phyloP scores from a whole-genome alignment of 208 protist species.

The Phytomonas serpens region DNA sequence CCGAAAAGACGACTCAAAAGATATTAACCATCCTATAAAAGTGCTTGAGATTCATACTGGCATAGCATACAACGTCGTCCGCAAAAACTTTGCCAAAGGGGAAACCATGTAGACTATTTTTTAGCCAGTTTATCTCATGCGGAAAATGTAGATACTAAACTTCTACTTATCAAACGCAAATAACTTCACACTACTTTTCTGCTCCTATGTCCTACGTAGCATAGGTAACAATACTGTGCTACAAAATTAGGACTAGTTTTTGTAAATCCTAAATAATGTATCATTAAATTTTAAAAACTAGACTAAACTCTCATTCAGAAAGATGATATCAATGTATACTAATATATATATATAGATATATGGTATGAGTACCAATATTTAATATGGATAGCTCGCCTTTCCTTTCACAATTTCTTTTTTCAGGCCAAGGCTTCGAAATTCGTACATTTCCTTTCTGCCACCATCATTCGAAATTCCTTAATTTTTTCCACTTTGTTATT shows the following conservation, averaged over 20 bases:
- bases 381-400: background rate
- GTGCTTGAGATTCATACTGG: background rate
- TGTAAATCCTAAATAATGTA: background rate
- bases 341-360: background rate
- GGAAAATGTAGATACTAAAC: background rate
- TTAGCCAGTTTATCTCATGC: background rate
- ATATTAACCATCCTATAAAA: background rate
- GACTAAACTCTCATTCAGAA: background rate
- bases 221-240: background rate
- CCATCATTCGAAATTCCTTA: constrained; percentile 2
- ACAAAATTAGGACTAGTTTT: background rate
- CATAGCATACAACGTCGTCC: background rate
- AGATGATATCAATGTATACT: constrained; percentile 9
- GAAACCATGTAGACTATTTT: background rate
- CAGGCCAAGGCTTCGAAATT: background rate
- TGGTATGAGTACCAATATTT: background rate
- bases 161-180: background rate
- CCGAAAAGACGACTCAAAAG: background rate
- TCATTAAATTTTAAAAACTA: background rate
- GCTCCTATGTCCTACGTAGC: background rate
- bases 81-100: background rate
- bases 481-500: constrained; percentile 8
- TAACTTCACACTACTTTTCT: background rate
- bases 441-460: background rate
- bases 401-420: background rate